Evolutionary conservation across 2,329 filamentous ascomycete genomes (phyloP).

Genomic region (Botrytis hyacinthi): DNA sequence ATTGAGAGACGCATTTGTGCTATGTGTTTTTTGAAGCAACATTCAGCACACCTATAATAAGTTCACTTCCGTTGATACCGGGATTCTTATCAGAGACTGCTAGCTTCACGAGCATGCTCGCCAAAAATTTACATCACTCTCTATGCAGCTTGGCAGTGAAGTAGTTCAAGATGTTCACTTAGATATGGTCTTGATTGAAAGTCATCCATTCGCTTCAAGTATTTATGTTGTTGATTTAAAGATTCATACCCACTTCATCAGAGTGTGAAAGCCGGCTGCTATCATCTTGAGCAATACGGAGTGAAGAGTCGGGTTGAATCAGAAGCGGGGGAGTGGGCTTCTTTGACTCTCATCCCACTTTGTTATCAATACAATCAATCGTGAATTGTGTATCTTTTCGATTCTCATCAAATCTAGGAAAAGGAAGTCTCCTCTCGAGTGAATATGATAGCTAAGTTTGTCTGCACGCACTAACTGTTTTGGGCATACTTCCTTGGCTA

Average conservation of each 20-base stretch:
- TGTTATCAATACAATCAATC: not conserved
- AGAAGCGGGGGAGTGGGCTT: too few species aligned
- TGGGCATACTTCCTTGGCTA: not conserved
- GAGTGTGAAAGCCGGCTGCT: not conserved
- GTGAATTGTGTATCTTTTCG: not conserved
- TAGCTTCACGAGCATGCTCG: not conserved
- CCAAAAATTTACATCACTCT: not conserved
- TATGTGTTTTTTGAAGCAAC: not conserved
- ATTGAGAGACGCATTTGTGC: not conserved
- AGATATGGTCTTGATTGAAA: too few species aligned
- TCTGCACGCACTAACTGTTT: not conserved
- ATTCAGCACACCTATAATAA: not conserved
- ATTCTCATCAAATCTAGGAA: not conserved
- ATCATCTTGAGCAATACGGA: not conserved
- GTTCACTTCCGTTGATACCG: too few species aligned
- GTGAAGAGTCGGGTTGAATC: not conserved
- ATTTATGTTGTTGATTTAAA: not conserved
- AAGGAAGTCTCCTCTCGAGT: not conserved
- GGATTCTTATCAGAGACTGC: not conserved
- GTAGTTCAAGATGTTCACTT: not conserved
- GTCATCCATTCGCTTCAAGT: fast-evolving
- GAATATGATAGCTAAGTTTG: not conserved
- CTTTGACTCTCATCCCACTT: not conserved
- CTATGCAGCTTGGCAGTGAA: not conserved
- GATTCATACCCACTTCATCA: not conserved